Evolutionary conservation across 1,284 basidiomycete genomes (phyloP), one percentile per base, ranked within the genome.

Genomic region (Trametes pubescens): DNA sequence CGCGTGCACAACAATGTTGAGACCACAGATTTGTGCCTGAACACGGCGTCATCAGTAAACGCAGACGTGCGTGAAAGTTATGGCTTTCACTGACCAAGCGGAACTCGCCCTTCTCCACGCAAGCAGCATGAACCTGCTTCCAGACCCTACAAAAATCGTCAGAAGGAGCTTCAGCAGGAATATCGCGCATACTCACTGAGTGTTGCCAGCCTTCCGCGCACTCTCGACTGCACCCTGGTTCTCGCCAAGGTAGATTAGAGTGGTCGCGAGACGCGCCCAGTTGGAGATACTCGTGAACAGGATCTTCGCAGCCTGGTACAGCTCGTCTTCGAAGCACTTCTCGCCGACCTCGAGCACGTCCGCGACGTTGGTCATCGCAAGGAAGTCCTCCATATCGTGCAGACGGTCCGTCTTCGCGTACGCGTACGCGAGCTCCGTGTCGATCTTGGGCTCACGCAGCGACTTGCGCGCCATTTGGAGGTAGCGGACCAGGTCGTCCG

Each of bases 381-480:
- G 82, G 88, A 99, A 99, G 82, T 99, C 98, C 76, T 99, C 98
- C 98, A 99, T 99, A 74, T 99, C 98, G 75, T 98, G 96, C 24
- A 98, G 81, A 64, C 96, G 90, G 76, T 98, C 96, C 1, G 96
- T 98, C 84, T 97, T 97, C 48, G 96, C 96, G 76, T 98, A 98
- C 1, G 96, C 94, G 74, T 98, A 96, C 10, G 96, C 96, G 43
- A 99, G 83, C 80, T 98, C 95, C 16, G 98, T 99, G 77, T 99
- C 98, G 73, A 99, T 97, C 82, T 91, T 96, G 55, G 98, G 98
- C 80, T 99, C 98, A 57, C 98, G 91, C 24, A 98, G 87, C 60
- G 93, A 90, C 84, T 98, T 99, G 78, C 98, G 91, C n/a, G 98
- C 96, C 98, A 99, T 99, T 79, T 99, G 98, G 26, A 99, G 84